A percentile compares a stretch with the other conserved stretches of the same genome.
phyloP scores from a whole-genome alignment of 352 stramenopile species.

The Globisporangium lucens region DNA sequence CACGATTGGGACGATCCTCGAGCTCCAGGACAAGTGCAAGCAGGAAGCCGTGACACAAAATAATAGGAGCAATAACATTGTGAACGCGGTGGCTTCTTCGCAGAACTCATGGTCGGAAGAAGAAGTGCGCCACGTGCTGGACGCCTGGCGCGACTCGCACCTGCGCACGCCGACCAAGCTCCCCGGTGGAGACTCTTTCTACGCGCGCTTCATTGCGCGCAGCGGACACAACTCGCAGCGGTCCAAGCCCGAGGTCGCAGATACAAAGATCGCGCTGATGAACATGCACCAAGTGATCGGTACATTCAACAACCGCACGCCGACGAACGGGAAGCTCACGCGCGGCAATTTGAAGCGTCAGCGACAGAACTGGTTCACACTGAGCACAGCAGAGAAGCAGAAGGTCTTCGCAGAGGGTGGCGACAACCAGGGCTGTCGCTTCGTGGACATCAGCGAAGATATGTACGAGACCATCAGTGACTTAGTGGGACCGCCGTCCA shows the following conservation, averaged over 20 bases:
- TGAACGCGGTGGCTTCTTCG: neutral
- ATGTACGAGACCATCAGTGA: slow-evolving; percentile 14
- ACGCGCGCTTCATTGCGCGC: slow-evolving; percentile 17
- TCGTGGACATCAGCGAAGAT: slow-evolving; percentile 13
- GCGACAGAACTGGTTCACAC: slow-evolving; percentile 16
- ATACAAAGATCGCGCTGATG: slow-evolving; percentile 14
- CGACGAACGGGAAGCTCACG: slow-evolving; percentile 12
- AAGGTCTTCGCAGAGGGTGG: neutral
- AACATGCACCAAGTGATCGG: slow-evolving; percentile 14
- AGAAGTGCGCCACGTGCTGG: slow-evolving; percentile 9
- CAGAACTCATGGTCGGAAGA: neutral
- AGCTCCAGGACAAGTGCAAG: slow-evolving; percentile 17
- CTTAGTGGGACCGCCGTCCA: neutral
- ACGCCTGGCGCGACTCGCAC: slow-evolving; percentile 14
- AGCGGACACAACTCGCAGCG: slow-evolving; percentile 14
- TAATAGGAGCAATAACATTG: neutral
- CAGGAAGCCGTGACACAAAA: neutral
- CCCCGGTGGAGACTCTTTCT: slow-evolving; percentile 9
- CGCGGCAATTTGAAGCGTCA: slow-evolving; percentile 9
- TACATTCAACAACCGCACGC: slow-evolving; percentile 2
- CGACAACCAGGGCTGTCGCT: slow-evolving; percentile 2
- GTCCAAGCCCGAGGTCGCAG: slow-evolving; percentile 15
- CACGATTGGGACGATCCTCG: slow-evolving; percentile 13
- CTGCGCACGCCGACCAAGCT: slow-evolving; percentile 10
- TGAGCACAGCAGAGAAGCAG: neutral